These are phyloP conservation scores for Scedosporium apiospermum DNA, from an alignment of 2,329 filamentous ascomycete species.

Conservation along the genomic window DNA sequence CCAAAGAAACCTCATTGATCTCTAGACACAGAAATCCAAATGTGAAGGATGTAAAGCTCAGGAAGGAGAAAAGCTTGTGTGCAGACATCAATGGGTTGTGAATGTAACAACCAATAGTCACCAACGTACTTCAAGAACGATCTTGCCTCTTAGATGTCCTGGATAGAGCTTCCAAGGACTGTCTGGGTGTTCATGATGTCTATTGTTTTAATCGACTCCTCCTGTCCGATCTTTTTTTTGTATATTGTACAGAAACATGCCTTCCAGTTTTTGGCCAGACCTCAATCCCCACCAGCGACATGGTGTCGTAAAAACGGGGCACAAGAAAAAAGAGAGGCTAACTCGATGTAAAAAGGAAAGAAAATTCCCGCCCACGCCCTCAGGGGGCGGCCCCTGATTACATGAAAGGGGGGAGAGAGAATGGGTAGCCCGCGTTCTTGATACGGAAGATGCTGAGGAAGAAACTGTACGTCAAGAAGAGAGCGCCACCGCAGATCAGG, in stretches of 20 bases:
- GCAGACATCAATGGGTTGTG: too few relatives aligned
- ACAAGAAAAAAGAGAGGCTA: not conserved
- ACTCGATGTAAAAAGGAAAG: not conserved
- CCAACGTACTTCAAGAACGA: too few relatives aligned
- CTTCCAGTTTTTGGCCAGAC: not conserved
- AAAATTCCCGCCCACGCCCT: not conserved
- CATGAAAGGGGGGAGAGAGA: slow-evolving; percentile 84
- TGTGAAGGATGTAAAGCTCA: too few relatives aligned
- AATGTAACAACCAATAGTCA: too few relatives aligned
- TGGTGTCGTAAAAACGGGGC: not conserved
- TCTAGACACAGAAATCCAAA: too few relatives aligned
- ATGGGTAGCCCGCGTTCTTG: slow-evolving; percentile 94
- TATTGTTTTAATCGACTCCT: not conserved
- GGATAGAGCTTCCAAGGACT: not conserved
- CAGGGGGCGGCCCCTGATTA: slow-evolving; percentile 15
- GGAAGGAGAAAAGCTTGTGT: too few relatives aligned
- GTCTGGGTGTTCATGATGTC: not conserved
- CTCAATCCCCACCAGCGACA: not conserved
- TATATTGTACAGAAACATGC: not conserved
- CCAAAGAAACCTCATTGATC: too few relatives aligned
- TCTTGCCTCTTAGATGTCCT: too few relatives aligned
- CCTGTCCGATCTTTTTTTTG: not conserved
- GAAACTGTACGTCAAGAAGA: slow-evolving; percentile 86
- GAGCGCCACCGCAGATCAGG: slow-evolving; percentile 64
- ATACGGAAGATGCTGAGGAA: slow-evolving; percentile 85